A percentile compares a stretch with the other conserved stretches of the same genome.
Conservation (phyloP, 805 yeast species). For the Suhomyces pyralidae region DNA sequence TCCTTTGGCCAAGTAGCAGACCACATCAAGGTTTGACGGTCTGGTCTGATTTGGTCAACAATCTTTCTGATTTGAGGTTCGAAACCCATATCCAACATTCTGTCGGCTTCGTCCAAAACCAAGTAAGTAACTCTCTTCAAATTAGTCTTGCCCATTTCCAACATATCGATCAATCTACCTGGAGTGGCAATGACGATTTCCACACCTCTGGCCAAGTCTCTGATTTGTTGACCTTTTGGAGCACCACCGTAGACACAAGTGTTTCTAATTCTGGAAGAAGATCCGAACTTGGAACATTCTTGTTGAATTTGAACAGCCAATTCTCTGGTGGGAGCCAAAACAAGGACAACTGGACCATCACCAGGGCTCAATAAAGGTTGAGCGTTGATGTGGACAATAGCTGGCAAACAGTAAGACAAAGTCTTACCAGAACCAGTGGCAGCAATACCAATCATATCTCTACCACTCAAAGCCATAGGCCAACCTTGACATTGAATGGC, state of each 20-base stretch:
- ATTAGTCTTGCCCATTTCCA: slow-evolving; percentile 92
- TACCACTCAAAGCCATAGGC: slow-evolving; percentile 99
- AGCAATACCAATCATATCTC: slow-evolving; percentile 99
- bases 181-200: slow-evolving; percentile 98
- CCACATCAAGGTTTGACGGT: slow-evolving; percentile 99
- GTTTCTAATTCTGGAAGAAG: slow-evolving; percentile 89
- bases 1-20: slow-evolving; percentile 99
- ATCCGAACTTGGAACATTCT: slow-evolving; percentile 94
- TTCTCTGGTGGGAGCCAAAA: slow-evolving; percentile 98
- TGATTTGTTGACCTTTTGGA: slow-evolving; percentile 95
- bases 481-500: slow-evolving; percentile 99
- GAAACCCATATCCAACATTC: slow-evolving; percentile 99
- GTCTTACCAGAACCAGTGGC: slow-evolving; percentile 99
- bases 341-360: slow-evolving; percentile 96
- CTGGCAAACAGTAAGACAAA: slow-evolving; percentile 92
- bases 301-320: slow-evolving; percentile 95
- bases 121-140: slow-evolving; percentile 93
- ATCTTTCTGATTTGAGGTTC: slow-evolving; percentile 99
- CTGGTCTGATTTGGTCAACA: slow-evolving; percentile 97
- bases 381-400: slow-evolving; percentile 96
- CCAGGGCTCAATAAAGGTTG: slow-evolving; percentile 92
- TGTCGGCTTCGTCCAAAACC: slow-evolving; percentile 98
- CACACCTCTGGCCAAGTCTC: slow-evolving; percentile 92
- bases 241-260: slow-evolving; percentile 99
- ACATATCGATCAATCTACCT: slow-evolving; percentile 97